Evolutionary conservation across 139 green algal species (phyloP), one percentile per base, ranked within the genome.

Genomic region (Nannochloris sp.): DNA sequence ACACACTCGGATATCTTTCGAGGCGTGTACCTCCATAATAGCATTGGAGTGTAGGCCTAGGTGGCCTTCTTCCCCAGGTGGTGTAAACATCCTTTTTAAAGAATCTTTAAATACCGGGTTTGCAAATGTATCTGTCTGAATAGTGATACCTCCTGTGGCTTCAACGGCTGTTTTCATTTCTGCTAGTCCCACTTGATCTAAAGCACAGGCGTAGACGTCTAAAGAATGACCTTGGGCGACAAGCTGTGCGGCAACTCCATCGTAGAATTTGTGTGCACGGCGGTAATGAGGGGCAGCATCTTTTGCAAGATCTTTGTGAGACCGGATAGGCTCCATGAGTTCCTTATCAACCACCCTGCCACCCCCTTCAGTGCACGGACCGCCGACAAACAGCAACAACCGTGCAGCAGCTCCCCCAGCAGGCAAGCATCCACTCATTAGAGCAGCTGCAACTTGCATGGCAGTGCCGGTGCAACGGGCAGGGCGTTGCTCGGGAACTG

Each of bases 171-270:
- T 74, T 71, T 95, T 91, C 92, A 98, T 98, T 78, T 98, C 92
- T 1, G 85, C 83, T 37, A 98, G 71, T n/a, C 92, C 92, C 24
- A 93, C 89, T 82, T 97, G 90, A 70, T 99, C 94, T 30, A 99
- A 83, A 2, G 94, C 84, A 72, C 88, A 97, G 0, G 88, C 84
- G 71, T 97, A 97, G 12, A 98, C 68, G 70, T 99, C 94, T 23
- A 98, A 76, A 33, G 88, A 72, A 77, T 98, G 91, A 3, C 85
- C 83, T 64, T 95, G 80, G 25, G 69, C 51, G 64, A 96, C 89
- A 65, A 96, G 82, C 80, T 90, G 78, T 29, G 33, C 36, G 4
- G 84, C 87, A 31, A 96, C 34, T 34, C 60, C 71, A 45, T 95
- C 86, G 63, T 97, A 99, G 75, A 90, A 97, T 73, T 96, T 95